Base-by-base conservation (phyloP, 768 basidiomycete species). In the Suillus decipiens region DNA sequence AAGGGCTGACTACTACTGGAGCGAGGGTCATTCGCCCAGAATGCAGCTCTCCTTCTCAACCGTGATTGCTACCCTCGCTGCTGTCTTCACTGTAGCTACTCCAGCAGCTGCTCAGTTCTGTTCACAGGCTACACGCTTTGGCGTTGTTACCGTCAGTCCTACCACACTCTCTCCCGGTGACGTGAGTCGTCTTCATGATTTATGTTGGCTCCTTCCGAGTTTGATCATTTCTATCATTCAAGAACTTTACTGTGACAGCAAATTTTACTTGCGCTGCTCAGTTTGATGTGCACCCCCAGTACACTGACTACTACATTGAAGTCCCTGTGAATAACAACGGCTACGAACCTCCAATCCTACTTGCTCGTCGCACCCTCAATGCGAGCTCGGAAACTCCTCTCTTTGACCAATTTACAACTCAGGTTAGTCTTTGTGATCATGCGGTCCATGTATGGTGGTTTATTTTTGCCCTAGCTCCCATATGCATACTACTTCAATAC, bases 271-370 rank as follows among this genome's bases (percentile, higher is more conserved):
- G 73, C 11, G 70, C 75, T 43, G 63, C 69, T 62, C 64, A 66
- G 39, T 67, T 67, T 14, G 65, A 63, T 14, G 24, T 55, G n/a
- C n/a, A 37, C 15, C 73, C 73, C 4, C 47, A 68, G 61, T 75
- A 58, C 60, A 74, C 67, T 62, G 73, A 75, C 60, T 75, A 75
- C 61, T 77, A 75, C 39, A 73, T 75, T 22, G 75, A 74, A 58
- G 73, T 77, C 17, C 74, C 75, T 10, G 55, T 57, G 31, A 69
- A 72, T 45, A 77, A 75, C 68, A 75, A 68, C 34, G 73, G 74
- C 24, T 1, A 68, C 36, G 75, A 75, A 28, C 69, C 73, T 42
- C 71, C 69, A 3, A 76, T 75, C 64, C 71, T 75, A 45, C 56
- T 75, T 55, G 61, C 63, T 43, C 73, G 73, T 56, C 64, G 64